phyloP scores from a whole-genome alignment of 2,329 filamentous ascomycete genomes.

The Nemania serpens region DNA sequence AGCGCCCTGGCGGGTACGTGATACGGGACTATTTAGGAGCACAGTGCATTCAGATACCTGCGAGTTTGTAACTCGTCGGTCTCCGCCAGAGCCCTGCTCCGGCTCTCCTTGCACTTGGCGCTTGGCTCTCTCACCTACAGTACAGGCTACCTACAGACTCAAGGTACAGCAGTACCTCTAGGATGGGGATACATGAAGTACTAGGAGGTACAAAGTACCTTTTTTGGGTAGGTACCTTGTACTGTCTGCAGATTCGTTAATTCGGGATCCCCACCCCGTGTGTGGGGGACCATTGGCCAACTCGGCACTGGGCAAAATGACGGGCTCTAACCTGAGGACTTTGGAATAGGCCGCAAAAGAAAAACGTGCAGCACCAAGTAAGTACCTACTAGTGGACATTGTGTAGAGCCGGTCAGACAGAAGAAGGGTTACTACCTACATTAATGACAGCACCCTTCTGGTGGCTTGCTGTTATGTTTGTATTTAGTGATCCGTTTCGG shows the following conservation, averaged over 20 bases:
- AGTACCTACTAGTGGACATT: neutral
- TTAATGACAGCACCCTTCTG: neutral
- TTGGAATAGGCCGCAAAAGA: conserved; percentile 24
- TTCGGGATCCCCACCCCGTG: conserved; percentile 34
- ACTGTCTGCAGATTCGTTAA: conserved; percentile 17
- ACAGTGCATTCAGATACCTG: conserved; percentile 37
- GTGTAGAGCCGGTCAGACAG: neutral
- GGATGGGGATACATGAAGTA: neutral
- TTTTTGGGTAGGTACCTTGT: too few relatives aligned
- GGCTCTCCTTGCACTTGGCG: conserved; percentile 20
- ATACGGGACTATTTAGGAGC: conserved; percentile 21
- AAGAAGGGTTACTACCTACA: neutral
- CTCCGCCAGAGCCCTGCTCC: conserved; percentile 35
- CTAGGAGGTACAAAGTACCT: neutral
- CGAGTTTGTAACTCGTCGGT: conserved; percentile 34
- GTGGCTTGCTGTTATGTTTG: neutral
- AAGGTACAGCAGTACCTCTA: neutral
- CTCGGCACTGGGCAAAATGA: conserved; percentile 28
- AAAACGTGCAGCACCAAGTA: conserved; percentile 14
- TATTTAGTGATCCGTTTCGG: neutral
- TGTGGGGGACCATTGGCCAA: conserved; percentile 33
- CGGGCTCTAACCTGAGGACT: conserved; percentile 26
- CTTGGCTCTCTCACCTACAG: conserved; percentile 9
- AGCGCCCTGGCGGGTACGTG: conserved; percentile 22
- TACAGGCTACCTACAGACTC: neutral